Evolutionary conservation across 2,329 filamentous ascomycete genomes (phyloP), one percentile per base, ranked within the genome.

Genomic region (Ceratocystis albifundus): DNA sequence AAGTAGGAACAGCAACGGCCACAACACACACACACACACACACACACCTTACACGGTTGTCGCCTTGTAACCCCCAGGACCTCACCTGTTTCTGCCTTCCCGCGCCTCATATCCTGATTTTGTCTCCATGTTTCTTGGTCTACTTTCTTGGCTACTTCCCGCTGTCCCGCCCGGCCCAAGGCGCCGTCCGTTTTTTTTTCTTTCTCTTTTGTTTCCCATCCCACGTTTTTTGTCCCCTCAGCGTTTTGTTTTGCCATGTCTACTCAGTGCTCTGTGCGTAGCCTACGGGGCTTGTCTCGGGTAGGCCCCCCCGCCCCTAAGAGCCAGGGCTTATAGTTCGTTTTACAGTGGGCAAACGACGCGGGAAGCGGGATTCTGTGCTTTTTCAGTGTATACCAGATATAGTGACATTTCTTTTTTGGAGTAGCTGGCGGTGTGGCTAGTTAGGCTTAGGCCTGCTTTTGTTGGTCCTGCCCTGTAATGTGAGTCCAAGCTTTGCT

Each of bases 161-260:
- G n/a, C 10, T 12, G n/a, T 50, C 48, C 48, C 48, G 48, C n/a
- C 12, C 48, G 8, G 17, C 46, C 46, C 17, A 41, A 12, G 36
- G 36, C 20, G 7, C 20, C 48, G 48, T 20, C 22, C 48, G n/a
- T 20, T 10, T 50, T 22, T n/a, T n/a, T n/a, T n/a, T n/a, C n/a
- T n/a, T n/a, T n/a, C n/a, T n/a, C n/a, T n/a, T n/a, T 50, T 50
- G 48, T 50, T 50, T 50, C 48, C 48, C n/a, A 20, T 50, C 48
- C 48, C n/a, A 20, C 48, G 48, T 50, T 50, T 50, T 10, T 22
- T 6, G 6, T 10, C 17, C 10, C 8, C 6, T 22, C 48, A 10
- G 10, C 48, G 48, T 50, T 50, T 50, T 25, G 48, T 50, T 50
- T 50, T 20, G n/a, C 22, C 22, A 22, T 41, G 36, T 41, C 15